Evolutionary conservation across 1,139 yeast species (phyloP), one percentile per base, ranked within the genome.

Genomic region (Entelexis sorbosivorans): DNA sequence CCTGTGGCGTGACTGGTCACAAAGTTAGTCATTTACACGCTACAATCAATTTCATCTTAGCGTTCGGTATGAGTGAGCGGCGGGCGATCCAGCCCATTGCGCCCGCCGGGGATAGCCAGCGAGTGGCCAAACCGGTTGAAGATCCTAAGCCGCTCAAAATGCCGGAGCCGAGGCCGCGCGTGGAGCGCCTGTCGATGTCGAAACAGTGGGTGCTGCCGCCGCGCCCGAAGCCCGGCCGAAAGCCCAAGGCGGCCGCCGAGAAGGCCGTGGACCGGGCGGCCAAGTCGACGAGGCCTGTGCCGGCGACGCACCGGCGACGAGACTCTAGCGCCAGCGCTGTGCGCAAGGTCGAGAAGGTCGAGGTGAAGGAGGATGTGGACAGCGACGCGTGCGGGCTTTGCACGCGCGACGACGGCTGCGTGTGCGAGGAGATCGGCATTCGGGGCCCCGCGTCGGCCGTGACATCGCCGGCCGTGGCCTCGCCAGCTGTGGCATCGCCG

Each of bases 391-490:
- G 69, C 52, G 68, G 66, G 9, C 57, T 64, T 7, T 65, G 69
- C 51, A 63, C 59, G 31, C 54, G 58, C 13, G 66, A 57, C 16
- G 66, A 63, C 13, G 40, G 40, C 17, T 66, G 69, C 48, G 61
- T 64, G 38, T 66, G 69, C 52, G 62, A 59, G 38, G 64, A 62
- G 13, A 58, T 66, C 13, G 67, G 69, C 3, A 19, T 56, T 9
- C 56, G 56, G 38, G 52, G 59, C 31, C 10, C 31, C 13, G 7
- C 31, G 28, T n/a, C 45, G 38, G 31, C 51, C 32, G 17, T 46
- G 31, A 3, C 13, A 20, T n/a, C 45, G 38, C 35, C 51, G 36
- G 17, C 49, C 16, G 24, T 26, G 31, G 14, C 36, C 38, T 17
- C 43, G 24, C 17, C 44, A 6, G 11, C 38, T 14, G 32, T 11